Percentiles rank a stretch among this genome's conserved stretches.
Evolutionary conservation across 2,329 filamentous ascomycete species (phyloP).

Genomic region (Thermothelomyces thermophilus): DNA sequence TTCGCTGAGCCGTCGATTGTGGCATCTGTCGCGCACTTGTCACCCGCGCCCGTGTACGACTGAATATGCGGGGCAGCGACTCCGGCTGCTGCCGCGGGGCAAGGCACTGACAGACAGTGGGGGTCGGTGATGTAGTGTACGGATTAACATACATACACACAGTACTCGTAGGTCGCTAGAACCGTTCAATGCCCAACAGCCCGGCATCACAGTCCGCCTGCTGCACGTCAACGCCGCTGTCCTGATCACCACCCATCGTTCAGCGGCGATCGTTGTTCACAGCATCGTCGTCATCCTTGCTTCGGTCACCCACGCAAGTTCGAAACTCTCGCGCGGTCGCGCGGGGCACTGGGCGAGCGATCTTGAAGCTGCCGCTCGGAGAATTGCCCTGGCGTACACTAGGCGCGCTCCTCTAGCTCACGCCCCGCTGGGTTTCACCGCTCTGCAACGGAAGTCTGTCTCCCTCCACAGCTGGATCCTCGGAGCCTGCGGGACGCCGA

Average conservation of each 20-base stretch:
- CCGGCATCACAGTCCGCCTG: neutral
- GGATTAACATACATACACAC: too few relatives aligned
- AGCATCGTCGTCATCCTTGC: neutral
- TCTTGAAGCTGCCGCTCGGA: too few relatives aligned
- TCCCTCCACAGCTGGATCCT: neutral
- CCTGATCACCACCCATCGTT: neutral
- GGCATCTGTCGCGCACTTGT: neutral
- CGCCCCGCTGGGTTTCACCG: conserved; percentile 4
- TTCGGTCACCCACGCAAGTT: conserved; percentile 1
- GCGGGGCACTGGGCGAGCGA: conserved; percentile 9
- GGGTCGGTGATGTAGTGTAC: conserved; percentile 7
- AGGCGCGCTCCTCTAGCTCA: neutral
- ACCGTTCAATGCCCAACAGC: neutral
- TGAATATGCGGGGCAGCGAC: conserved; percentile 10
- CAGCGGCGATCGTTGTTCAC: neutral
- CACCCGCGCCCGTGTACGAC: too few relatives aligned
- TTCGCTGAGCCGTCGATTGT: neutral
- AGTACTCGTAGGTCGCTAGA: too few relatives aligned
- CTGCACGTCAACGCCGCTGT: neutral
- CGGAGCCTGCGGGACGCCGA: neutral
- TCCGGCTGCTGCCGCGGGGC: neutral
- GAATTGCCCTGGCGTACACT: too few relatives aligned
- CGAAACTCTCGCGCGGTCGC: neutral
- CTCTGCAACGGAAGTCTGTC: neutral
- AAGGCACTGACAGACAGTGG: conserved; percentile 3